A percentile compares a stretch with the other conserved stretches of the same genome.
Conservation (phyloP, 805 yeast species). For the Monosporozyma yasuniensis region DNA sequence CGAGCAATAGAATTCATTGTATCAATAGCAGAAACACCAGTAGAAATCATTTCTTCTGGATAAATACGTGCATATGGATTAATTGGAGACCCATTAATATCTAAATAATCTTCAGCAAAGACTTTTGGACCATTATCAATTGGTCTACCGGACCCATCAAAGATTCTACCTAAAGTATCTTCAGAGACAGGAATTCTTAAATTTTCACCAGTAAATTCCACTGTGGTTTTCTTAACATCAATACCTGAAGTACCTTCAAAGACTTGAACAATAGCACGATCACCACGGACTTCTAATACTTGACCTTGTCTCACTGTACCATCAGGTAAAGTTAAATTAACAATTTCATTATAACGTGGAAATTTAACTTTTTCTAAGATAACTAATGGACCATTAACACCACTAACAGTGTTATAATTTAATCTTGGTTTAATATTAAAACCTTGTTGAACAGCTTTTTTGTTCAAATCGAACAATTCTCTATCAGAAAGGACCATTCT, state of each 20-base stretch:
- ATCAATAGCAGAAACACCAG: conserved; percentile 97
- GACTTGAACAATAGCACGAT: conserved; percentile 96
- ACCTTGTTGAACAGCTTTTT: conserved; percentile 85
- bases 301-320: conserved; percentile 94
- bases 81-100: conserved; percentile 97
- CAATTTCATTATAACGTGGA: conserved; percentile 93
- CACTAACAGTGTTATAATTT: conserved; percentile 93
- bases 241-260: conserved; percentile 99
- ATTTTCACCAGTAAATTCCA: conserved; percentile 93
- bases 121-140: conserved; percentile 97
- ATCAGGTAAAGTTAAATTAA: conserved; percentile 91
- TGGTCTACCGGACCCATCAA: conserved; percentile 98
- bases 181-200: conserved; percentile 92
- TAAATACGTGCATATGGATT: conserved; percentile 97
- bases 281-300: conserved; percentile 95
- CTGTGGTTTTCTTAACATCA: conserved; percentile 94
- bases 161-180: conserved; percentile 94
- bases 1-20: conserved; percentile 99
- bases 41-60: conserved; percentile 99
- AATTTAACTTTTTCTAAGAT: conserved; percentile 78
- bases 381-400: conserved; percentile 97
- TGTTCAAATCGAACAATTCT: conserved; percentile 61
- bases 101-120: conserved; percentile 96
- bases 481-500: conserved; percentile 31
- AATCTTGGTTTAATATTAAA: conserved; percentile 85